Percentiles rank a stretch among this genome's conserved stretches.
These are phyloP conservation scores for Alternaria longipes DNA, from an alignment of 2,329 filamentous ascomycete species.

Conservation along the genomic window DNA sequence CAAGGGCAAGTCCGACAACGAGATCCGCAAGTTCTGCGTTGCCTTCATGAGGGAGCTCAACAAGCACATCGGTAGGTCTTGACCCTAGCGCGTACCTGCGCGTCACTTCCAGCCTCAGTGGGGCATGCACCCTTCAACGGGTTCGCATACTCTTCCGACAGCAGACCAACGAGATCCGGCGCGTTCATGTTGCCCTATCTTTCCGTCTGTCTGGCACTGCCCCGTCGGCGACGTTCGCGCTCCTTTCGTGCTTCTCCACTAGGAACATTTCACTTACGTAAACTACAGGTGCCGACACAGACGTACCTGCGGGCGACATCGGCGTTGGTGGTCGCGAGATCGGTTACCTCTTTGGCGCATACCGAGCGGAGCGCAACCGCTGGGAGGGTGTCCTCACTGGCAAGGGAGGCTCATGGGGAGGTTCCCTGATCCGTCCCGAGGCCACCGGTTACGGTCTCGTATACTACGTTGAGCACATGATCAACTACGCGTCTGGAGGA, in stretches of 20 bases:
- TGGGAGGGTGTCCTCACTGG: constrained; percentile 97
- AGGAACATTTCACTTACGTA: constrained; percentile 52
- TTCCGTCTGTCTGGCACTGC: constrained; percentile 13
- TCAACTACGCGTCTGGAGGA: constrained; percentile 80
- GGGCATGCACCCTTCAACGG: constrained; percentile 23
- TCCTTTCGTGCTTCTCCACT: constrained; percentile 15
- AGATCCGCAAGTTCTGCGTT: constrained; percentile 97
- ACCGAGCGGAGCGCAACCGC: constrained; percentile 85
- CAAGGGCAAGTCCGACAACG: constrained; percentile 96
- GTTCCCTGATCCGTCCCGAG: constrained; percentile 92
- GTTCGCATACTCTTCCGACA: constrained; percentile 24
- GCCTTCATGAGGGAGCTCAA: constrained; percentile 95
- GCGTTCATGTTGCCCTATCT: constrained; percentile 26
- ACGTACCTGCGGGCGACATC: constrained; percentile 97
- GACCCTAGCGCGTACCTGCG: constrained; percentile 10
- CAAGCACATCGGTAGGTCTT: constrained; percentile 76
- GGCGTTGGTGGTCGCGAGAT: constrained; percentile 92
- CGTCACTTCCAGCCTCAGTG: constrained; percentile 17
- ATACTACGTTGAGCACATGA: constrained; percentile 68
- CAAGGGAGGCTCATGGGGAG: constrained; percentile 93
- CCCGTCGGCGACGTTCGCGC: constrained; percentile 13
- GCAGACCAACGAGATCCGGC: constrained; percentile 24
- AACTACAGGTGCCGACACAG: constrained; percentile 76
- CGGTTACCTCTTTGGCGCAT: constrained; percentile 93
- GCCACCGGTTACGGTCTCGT: constrained; percentile 96